These are phyloP conservation scores for Solanum medicagineum DNA, from an alignment of 257 asterid genomes.

Conservation along the genomic window DNA sequence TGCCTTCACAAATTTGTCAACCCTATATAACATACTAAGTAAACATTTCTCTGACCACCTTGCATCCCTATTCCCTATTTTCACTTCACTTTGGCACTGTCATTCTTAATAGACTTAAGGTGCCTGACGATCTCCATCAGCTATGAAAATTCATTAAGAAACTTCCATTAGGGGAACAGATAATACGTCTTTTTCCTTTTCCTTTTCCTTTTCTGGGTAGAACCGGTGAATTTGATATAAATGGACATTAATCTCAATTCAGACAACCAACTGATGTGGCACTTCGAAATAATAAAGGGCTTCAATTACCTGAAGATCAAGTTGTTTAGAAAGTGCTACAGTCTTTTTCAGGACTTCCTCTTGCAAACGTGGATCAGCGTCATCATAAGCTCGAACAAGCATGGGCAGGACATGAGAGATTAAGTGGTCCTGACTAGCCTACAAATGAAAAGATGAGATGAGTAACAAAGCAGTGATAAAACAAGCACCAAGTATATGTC, in stretches of 20 bases:
- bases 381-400: constrained; percentile 96
- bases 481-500: constrained; percentile 2
- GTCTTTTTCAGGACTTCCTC: constrained; percentile 95
- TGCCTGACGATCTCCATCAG: neutral
- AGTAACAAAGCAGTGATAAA: constrained; percentile 2
- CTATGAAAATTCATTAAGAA: neutral
- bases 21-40: neutral
- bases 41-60: neutral
- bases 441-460: constrained; percentile 10
- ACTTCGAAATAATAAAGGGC: neutral
- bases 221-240: neutral
- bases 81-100: neutral
- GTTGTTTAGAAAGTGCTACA: constrained; percentile 61
- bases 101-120: neutral
- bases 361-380: constrained; percentile 92
- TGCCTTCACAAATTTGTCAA: neutral
- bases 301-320: constrained; percentile 70
- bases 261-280: neutral
- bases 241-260: neutral
- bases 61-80: neutral
- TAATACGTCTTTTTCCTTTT: neutral
- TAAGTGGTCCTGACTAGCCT: constrained; percentile 90
- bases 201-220: neutral
- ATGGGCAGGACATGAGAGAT: constrained; percentile 76
- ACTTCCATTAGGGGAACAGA: neutral